A percentile compares a stretch with the other conserved stretches of the same genome.
phyloP scores from a whole-genome alignment of 352 stramenopile species.

The Albugo laibachii region DNA sequence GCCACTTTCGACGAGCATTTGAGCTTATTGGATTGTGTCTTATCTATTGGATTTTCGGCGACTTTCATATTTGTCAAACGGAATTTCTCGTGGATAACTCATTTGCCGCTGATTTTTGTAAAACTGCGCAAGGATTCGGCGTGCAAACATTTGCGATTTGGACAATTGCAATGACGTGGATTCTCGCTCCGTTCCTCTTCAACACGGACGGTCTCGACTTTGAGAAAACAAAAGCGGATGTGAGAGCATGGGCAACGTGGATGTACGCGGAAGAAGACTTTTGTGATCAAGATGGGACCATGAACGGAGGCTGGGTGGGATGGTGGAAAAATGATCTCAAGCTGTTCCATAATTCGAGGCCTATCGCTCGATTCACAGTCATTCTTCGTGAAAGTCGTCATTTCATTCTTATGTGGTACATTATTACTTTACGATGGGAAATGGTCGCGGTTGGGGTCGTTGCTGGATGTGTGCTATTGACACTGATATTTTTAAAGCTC shows the following conservation, averaged over 20 bases:
- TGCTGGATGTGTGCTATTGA: constrained; percentile 24
- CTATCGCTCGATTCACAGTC: constrained; percentile 52
- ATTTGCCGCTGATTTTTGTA: constrained; percentile 34
- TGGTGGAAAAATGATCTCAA: constrained; percentile 54
- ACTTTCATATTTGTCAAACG: constrained; percentile 42
- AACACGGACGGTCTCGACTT: constrained; percentile 62
- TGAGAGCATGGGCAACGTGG: constrained; percentile 35
- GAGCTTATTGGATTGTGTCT: constrained; percentile 51
- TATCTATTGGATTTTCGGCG: constrained; percentile 42
- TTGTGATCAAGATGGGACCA: constrained; percentile 20
- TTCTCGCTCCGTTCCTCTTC: constrained; percentile 50
- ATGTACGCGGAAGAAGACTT: constrained; percentile 47
- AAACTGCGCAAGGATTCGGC: constrained; percentile 42
- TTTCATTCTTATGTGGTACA: constrained; percentile 60
- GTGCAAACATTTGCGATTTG: constrained; percentile 64
- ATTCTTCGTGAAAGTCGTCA: constrained; percentile 47
- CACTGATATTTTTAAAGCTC: constrained; percentile 24
- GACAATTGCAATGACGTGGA: constrained; percentile 55
- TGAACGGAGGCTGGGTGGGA: constrained; percentile 43
- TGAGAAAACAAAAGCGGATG: constrained; percentile 53
- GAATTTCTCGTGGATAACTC: constrained; percentile 25
- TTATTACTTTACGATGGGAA: constrained; percentile 25
- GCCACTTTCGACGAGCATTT: constrained; percentile 58
- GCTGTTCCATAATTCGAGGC: constrained; percentile 36
- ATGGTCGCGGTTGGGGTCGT: constrained; percentile 27